Evolutionary conservation across 176 grass and related monocot species (phyloP).

Genomic region (Canna indica): DNA sequence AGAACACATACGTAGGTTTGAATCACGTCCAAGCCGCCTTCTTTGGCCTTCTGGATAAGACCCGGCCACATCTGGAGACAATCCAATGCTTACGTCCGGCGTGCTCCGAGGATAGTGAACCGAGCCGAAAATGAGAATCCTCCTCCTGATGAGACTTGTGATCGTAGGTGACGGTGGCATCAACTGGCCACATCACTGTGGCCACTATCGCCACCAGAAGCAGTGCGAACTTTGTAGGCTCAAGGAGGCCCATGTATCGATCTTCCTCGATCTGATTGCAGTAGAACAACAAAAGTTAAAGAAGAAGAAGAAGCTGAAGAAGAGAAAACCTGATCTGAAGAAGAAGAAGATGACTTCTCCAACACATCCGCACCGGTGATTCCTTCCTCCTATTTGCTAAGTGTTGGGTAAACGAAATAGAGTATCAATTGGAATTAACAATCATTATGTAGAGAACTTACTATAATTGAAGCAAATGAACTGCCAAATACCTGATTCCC

Average conservation of each 20-base stretch:
- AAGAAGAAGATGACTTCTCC: neutral
- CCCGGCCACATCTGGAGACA: constrained; percentile 81
- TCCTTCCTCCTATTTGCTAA: neutral
- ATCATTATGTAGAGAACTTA: no score
- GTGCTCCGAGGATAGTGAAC: constrained; percentile 93
- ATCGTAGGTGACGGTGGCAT: constrained; percentile 69
- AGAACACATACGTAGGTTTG: constrained; percentile 98
- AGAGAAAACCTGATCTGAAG: neutral
- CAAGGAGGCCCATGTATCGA: constrained; percentile 28
- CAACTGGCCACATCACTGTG: constrained; percentile 1
- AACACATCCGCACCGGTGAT: neutral
- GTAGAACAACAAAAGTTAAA: no score
- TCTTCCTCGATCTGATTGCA: no score
- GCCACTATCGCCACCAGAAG: constrained; percentile 13
- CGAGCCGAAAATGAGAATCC: constrained; percentile 90
- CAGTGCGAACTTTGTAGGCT: neutral
- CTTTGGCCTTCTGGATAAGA: constrained; percentile 92
- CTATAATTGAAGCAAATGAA: no score
- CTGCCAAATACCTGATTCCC: neutral
- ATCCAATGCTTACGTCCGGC: constrained; percentile 40
- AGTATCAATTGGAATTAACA: neutral
- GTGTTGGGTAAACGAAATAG: neutral
- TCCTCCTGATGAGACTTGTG: constrained; percentile 58
- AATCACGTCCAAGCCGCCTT: constrained; percentile 87
- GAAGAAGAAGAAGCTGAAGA: neutral